phyloP scores from a whole-genome alignment of 2,329 filamentous ascomycete species.

The Stenocarpella maydis region DNA sequence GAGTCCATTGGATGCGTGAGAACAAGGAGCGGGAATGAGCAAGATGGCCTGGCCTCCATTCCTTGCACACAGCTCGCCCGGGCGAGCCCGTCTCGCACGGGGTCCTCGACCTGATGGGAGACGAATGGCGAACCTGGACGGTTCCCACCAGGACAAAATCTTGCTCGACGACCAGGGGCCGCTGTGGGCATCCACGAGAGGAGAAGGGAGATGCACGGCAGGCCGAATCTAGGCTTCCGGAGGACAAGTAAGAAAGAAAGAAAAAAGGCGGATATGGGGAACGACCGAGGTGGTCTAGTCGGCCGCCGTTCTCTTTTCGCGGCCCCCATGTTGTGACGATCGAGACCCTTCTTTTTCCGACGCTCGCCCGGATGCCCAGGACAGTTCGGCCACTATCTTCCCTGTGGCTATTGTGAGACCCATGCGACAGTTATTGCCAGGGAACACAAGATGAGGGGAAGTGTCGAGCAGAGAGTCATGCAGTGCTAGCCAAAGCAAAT shows the following conservation, averaged over 20 bases:
- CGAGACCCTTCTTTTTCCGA: constrained; percentile 19
- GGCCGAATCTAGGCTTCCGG: constrained; percentile 30
- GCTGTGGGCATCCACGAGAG: constrained; percentile 7
- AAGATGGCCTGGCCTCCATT: constrained; percentile 28
- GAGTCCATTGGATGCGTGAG: constrained; percentile 33
- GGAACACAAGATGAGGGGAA: constrained; percentile 36
- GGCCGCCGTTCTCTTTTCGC: not conserved
- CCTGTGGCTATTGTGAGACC: constrained; percentile 26
- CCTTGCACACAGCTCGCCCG: constrained; percentile 20
- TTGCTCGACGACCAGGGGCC: constrained; percentile 27
- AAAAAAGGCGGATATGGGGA: constrained; percentile 4
- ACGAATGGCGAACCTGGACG: constrained; percentile 22
- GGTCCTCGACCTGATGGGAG: constrained; percentile 7
- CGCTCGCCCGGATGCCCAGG: constrained; percentile 3
- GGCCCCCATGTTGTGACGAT: constrained; percentile 17
- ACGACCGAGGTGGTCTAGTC: constrained; percentile 2
- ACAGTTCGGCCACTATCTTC: not conserved
- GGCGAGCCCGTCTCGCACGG: constrained; percentile 32
- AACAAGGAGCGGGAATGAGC: constrained; percentile 24
- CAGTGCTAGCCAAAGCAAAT: constrained; percentile 28
- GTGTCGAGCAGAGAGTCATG: constrained; percentile 24
- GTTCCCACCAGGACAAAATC: constrained; percentile 32
- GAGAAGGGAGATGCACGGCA: constrained; percentile 17
- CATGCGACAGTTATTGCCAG: constrained; percentile 23
- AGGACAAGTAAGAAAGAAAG: constrained; percentile 6